Base-by-base conservation (phyloP, 2,329 filamentous ascomycete genomes). In the Dichotomopilus funicola region DNA sequence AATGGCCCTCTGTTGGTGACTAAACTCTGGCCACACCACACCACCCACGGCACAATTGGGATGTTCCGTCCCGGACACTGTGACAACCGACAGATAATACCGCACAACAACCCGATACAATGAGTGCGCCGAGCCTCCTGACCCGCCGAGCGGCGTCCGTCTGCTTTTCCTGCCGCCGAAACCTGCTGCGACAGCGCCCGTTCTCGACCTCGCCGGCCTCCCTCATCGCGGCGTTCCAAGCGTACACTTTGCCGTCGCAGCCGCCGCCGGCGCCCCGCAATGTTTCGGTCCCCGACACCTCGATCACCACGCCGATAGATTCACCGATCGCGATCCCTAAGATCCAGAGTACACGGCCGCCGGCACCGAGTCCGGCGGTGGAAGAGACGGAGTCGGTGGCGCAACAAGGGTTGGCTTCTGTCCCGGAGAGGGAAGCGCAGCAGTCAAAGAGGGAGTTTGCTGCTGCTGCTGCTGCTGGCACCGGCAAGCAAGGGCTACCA, bases 401-500 rank as follows among this genome's bases (percentile, higher is more conserved):
- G 63, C 56, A 65, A 56, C 56, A 60, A 47, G 44, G 49, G 10
- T 42, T 50, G 50, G 41, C 38, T 2, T 63, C 77, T 57, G 62
- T 85, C 27, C 72, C 77, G 33, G 87, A 91, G 68, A 70, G 71
- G 46, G 85, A 88, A 67, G 82, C 85, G 1, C 87, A 91, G 67
- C 86, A 83, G 67, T 73, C 82, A 37, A 83, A 82, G 65, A 73
- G 80, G 9, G 68, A 42, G 11, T 64, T 72, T 53, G 61, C 65
- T 13, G 49, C 53, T 7, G 38, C 59, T 9, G 13, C 53, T n/a
- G n/a, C 9, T 27, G 46, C 19, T 27, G 19, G 19, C 19, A 27
- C 19, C 3, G 19, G 19, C 19, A 27, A 27, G 19, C 19, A 27
- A 27, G 46, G 34, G n/a, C 35, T 40, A 42, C 41, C 34, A 43